Conservation (phyloP, 768 basidiomycete species). For the Suillus weaverae region DNA sequence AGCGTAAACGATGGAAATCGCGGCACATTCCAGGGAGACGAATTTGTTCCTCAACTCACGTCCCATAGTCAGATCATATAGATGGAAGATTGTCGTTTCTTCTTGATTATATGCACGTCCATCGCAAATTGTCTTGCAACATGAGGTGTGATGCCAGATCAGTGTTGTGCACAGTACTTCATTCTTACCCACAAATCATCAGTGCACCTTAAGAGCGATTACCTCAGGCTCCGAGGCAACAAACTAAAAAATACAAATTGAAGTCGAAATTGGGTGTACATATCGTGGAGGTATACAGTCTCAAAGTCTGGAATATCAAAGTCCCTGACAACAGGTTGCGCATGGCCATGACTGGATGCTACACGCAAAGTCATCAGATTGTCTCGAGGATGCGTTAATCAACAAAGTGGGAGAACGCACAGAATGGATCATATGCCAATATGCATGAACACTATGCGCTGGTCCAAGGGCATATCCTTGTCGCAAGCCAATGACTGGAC, state of each 20-base stretch:
- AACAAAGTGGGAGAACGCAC: not conserved
- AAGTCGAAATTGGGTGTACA: not conserved
- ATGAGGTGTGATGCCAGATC: no score
- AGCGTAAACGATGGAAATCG: no score
- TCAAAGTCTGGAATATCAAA: not conserved
- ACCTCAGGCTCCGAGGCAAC: not conserved
- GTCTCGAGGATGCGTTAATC: not conserved
- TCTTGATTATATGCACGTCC: no score
- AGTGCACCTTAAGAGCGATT: not conserved
- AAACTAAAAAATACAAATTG: not conserved
- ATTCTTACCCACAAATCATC: no score
- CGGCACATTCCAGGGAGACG: no score
- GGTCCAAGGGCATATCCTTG: not conserved
- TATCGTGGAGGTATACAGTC: not conserved
- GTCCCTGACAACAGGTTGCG: not conserved
- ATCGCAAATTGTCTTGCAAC: no score
- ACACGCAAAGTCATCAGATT: not conserved
- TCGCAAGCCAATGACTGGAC: not conserved
- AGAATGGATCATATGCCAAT: not conserved
- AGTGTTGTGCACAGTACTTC: no score
- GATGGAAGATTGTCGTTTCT: no score
- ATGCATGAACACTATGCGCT: not conserved
- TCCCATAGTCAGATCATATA: no score
- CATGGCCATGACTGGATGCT: not conserved
- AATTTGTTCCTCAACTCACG: no score